Base-by-base conservation (phyloP, 2,329 filamentous ascomycete genomes). In the Fusarium irregulare region DNA sequence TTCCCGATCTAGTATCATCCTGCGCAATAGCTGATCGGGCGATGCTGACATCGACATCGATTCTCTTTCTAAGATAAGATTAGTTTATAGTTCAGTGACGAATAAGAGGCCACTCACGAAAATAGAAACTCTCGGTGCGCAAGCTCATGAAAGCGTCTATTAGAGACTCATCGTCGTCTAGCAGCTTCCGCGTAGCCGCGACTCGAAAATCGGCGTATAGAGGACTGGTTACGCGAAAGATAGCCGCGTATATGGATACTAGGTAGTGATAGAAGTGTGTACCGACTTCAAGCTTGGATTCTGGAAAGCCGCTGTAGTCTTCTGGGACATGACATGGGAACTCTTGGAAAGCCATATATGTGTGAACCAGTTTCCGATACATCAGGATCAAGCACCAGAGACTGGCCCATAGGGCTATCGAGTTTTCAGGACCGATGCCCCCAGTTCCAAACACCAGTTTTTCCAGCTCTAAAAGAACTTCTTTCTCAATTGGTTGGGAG, bases 231-330 rank as follows among this genome's bases (percentile, higher is more conserved):
- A 73, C 69, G 27, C 74, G 74, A 55, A 75, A 76, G 16, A 76
- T 63, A 21, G 73, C 68, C 20, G 73, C 72, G 34, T 76, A 76
- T 32, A 76, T 75, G 25, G 74, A 75, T 21, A 76, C 72, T 18
- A 76, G 68, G 48, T 75, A 75, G 45, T 75, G 73, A 61, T 76
- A 76, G 47, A 76, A 75, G 50, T 75, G 73, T 6, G 73, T 76
- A 25, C 74, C 74, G 5, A 66, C 71, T 56, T 76, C 73, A 21
- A 76, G 41, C 53, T 76, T 76, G 61, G 70, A 73, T 40, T 76
- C 66, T 2, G 74, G 74, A 48, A 76, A 76, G 21, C 74, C 72
- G 51, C 67, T 76, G 34, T 76, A 75, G 58, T 76, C 73, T 45
- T 76, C 61, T 12, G 74, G 74, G 13, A 75, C 74, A 68, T 76